Evolutionary conservation across 306 rosid genomes (phyloP).

Genomic region (Vigna angularis): DNA sequence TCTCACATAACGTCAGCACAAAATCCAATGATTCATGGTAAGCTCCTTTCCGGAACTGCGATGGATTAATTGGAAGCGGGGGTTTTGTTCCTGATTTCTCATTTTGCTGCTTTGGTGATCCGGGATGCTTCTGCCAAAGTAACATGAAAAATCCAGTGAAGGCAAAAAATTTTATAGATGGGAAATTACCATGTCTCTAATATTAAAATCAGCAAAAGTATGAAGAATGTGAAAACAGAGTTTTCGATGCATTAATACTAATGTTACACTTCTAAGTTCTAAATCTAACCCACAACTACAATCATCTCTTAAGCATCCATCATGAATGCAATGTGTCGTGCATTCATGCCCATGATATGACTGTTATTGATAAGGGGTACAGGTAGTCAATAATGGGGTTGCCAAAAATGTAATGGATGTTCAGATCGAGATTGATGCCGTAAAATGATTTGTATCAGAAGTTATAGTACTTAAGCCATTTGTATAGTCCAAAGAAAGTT

Average conservation of each 20-base stretch:
- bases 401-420: conserved; percentile 33
- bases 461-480: conserved; percentile 23
- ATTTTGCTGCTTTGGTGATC: conserved; percentile 67
- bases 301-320: conserved; percentile 11
- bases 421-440: conserved; percentile 19
- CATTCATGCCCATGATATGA: conserved; percentile 19
- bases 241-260: conserved; percentile 25
- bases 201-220: conserved; percentile 26
- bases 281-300: conserved; percentile 35
- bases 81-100: conserved; percentile 79
- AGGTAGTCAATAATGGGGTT: conserved; percentile 30
- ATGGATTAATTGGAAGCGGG: conserved; percentile 75
- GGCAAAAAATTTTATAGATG: conserved; percentile 23
- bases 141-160: conserved; percentile 39
- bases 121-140: conserved; percentile 71
- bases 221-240: conserved; percentile 38
- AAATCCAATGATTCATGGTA: conserved; percentile 87
- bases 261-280: conserved; percentile 13
- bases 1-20: conserved; percentile 88
- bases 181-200: conserved; percentile 12
- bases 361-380: conserved; percentile 21
- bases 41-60: conserved; percentile 84
- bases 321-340: conserved; percentile 7
- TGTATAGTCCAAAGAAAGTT: conserved; percentile 14
- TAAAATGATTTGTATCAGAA: conserved; percentile 28